A percentile compares a stretch with the other conserved stretches of the same genome.
These are phyloP conservation scores for Geoglossum glabrum DNA, from an alignment of 495 filamentous ascomycete genomes.

Conservation along the genomic window DNA sequence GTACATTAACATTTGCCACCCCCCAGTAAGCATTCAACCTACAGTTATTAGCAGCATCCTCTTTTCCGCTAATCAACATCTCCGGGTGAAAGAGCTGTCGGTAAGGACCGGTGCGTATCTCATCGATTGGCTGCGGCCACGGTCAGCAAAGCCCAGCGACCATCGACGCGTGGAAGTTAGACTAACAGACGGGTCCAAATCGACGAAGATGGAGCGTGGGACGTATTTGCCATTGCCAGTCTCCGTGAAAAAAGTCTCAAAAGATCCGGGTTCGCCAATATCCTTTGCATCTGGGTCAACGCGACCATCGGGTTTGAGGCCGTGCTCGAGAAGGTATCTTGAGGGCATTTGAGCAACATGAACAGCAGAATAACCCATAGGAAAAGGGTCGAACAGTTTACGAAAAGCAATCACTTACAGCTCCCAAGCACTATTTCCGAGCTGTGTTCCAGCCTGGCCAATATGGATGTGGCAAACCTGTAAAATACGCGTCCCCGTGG, in stretches of 20 bases:
- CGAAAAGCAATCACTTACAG: conserved; percentile 37
- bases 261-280: conserved; percentile 43
- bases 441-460: conserved; percentile 83
- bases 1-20: conserved; percentile 5
- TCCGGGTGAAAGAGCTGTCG: conserved; percentile 82
- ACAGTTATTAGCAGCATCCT: conserved; percentile 89
- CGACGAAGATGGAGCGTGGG: conserved; percentile 74
- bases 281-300: conserved; percentile 43
- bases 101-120: conserved; percentile 69
- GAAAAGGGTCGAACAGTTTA: no score
- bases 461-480: conserved; percentile 81
- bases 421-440: conserved; percentile 89
- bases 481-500: conserved; percentile 5
- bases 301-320: conserved; percentile 57
- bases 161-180: neutral
- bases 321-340: conserved; percentile 88
- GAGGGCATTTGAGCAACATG: conserved; percentile 4
- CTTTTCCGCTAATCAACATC: conserved; percentile 72
- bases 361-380: neutral
- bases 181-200: conserved; percentile 65
- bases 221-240: conserved; percentile 76
- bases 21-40: conserved; percentile 16
- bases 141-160: conserved; percentile 7
- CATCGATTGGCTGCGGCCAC: conserved; percentile 48
- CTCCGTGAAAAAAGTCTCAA: conserved; percentile 84